Percentiles rank a stretch among this genome's conserved stretches.
These are phyloP conservation scores for Acmispon strigosus DNA, from an alignment of 306 rosid genomes.

Conservation along the genomic window DNA sequence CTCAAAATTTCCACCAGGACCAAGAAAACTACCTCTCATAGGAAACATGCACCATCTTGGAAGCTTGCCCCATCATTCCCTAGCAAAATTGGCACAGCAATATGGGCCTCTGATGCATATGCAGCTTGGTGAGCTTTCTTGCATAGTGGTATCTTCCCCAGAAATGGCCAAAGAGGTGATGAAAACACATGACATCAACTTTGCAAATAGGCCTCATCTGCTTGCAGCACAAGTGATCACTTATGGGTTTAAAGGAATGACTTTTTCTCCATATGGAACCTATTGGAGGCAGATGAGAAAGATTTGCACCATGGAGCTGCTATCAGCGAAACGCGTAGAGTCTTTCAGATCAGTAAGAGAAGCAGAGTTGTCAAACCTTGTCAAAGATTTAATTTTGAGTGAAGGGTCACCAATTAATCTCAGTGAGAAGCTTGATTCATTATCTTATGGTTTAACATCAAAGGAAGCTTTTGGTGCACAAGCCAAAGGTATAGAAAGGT, in stretches of 20 bases:
- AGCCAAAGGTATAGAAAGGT: not conserved
- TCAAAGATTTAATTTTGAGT: not conserved
- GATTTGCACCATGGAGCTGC: conserved; percentile 17
- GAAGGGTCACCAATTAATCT: conserved; percentile 21
- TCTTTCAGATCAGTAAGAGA: conserved; percentile 14
- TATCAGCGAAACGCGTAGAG: conserved; percentile 10
- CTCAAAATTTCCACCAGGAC: conserved; percentile 15
- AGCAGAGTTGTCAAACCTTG: conserved; percentile 7
- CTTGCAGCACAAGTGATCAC: not conserved
- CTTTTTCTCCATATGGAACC: conserved; percentile 17
- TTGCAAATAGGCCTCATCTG: conserved; percentile 28
- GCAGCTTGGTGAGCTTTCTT: conserved; percentile 9
- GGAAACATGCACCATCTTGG: conserved; percentile 20
- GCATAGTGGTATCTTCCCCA: conserved; percentile 3
- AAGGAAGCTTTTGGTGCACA: conserved; percentile 12
- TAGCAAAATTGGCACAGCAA: not conserved
- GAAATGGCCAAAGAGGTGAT: conserved; percentile 29
- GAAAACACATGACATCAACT: conserved; percentile 29
- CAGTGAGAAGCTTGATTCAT: not conserved
- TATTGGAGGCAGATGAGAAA: conserved; percentile 29
- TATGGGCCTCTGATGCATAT: conserved; percentile 10
- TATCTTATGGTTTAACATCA: not conserved
- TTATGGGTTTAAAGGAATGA: conserved; percentile 5
- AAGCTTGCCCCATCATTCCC: not conserved
- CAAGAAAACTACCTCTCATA: conserved; percentile 15